Evolutionary conservation across 179 eudicot species (phyloP).

Genomic region (Actinidia arguta): DNA sequence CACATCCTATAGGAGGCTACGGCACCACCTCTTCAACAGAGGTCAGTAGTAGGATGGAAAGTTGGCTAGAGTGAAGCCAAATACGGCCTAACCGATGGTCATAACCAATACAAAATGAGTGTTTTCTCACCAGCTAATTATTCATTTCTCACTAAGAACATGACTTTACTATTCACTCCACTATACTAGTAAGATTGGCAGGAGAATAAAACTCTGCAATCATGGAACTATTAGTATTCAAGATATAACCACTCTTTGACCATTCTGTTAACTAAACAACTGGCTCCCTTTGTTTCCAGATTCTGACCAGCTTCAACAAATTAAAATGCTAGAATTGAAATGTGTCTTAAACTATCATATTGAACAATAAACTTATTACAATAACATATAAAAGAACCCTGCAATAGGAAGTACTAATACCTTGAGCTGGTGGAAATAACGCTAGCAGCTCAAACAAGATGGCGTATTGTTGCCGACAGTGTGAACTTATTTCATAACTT

Average conservation of each 20-base stretch:
- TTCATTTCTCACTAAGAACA: too few relatives aligned
- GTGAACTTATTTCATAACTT: conserved; percentile 69
- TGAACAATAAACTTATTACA: not conserved
- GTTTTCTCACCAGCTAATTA: too few relatives aligned
- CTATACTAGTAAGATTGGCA: too few relatives aligned
- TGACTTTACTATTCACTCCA: too few relatives aligned
- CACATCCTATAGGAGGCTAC: too few relatives aligned
- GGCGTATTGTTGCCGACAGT: not conserved
- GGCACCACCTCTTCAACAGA: too few relatives aligned
- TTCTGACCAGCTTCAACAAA: conserved; percentile 9
- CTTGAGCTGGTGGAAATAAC: not conserved
- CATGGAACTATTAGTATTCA: too few relatives aligned
- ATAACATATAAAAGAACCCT: not conserved
- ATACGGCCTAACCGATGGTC: too few relatives aligned
- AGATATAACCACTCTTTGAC: not conserved
- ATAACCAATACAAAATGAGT: too few relatives aligned
- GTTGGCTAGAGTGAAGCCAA: too few relatives aligned
- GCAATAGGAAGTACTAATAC: not conserved
- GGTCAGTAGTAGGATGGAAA: too few relatives aligned
- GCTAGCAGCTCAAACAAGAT: not conserved
- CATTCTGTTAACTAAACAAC: not conserved
- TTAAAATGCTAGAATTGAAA: conserved; percentile 2
- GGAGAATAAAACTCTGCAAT: not conserved
- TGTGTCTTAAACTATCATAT: not conserved
- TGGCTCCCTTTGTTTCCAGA: not conserved